phyloP scores from a whole-genome alignment of 805 yeast genomes.

The Hemisphaericaspora nanyangensis region DNA sequence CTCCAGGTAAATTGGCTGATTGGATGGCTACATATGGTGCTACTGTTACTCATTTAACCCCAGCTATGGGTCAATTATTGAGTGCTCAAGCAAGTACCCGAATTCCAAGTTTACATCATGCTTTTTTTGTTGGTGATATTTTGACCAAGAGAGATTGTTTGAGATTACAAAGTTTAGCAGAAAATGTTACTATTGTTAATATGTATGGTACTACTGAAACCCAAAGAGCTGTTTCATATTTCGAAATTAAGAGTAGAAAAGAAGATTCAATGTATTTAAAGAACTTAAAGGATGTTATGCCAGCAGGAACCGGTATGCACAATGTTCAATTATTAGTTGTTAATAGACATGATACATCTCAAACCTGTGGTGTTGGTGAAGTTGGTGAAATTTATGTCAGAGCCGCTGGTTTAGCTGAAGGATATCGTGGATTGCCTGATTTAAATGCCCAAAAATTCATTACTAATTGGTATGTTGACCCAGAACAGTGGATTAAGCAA shows the following conservation, averaged over 20 bases:
- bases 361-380: slow-evolving; percentile 97
- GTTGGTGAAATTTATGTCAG: slow-evolving; percentile 98
- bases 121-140: slow-evolving; percentile 97
- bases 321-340: slow-evolving; percentile 94
- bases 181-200: slow-evolving; percentile 84
- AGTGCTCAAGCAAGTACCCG: slow-evolving; percentile 92
- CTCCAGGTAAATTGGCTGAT: slow-evolving; percentile 95
- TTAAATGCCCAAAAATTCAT: slow-evolving; percentile 84
- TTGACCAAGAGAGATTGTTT: slow-evolving; percentile 95
- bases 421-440: slow-evolving; percentile 89
- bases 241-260: slow-evolving; percentile 73
- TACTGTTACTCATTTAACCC: slow-evolving; percentile 95
- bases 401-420: slow-evolving; percentile 97
- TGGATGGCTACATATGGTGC: slow-evolving; percentile 95
- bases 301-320: slow-evolving; percentile 97
- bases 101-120: slow-evolving; percentile 85
- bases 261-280: slow-evolving; percentile 71
- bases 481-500: slow-evolving; percentile 55
- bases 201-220: slow-evolving; percentile 99
- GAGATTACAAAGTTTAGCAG: slow-evolving; percentile 86
- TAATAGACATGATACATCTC: slow-evolving; percentile 81
- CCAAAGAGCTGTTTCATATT: slow-evolving; percentile 95
- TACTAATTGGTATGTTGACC: slow-evolving; percentile 83
- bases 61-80: slow-evolving; percentile 98
- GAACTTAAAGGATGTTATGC: slow-evolving; percentile 90